These are phyloP conservation scores for Fraxinus ornus DNA, from an alignment of 305 asterid species.

Conservation along the genomic window DNA sequence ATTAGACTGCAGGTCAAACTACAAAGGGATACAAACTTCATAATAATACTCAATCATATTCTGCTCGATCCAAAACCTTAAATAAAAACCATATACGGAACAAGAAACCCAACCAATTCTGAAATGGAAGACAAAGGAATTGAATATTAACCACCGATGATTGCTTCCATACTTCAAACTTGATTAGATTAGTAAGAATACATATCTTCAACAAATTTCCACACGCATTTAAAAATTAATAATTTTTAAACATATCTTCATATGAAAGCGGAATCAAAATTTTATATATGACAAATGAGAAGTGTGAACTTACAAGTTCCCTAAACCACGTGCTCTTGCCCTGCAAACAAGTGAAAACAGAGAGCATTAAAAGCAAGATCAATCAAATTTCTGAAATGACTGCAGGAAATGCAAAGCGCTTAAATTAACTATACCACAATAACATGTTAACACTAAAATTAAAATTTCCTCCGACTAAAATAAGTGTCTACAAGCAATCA, in stretches of 20 bases:
- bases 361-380: background rate
- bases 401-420: background rate
- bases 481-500: background rate
- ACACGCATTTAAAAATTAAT: background rate
- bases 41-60: background rate
- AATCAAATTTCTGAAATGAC: background rate
- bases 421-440: background rate
- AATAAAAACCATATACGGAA: background rate
- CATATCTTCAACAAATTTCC: background rate
- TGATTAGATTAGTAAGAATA: background rate
- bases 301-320: conserved; percentile 35
- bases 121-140: background rate
- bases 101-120: background rate
- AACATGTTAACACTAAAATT: background rate
- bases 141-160: background rate
- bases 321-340: conserved; percentile 40
- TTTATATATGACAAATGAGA: background rate
- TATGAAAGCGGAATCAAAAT: background rate
- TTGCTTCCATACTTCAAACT: background rate
- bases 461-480: background rate
- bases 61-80: background rate
- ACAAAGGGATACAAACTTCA: background rate
- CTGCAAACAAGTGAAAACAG: conserved; percentile 32
- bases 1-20: background rate
- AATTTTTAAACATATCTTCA: background rate